Conservation (phyloP, 202 grass and related monocot genomes). For the Bolboschoenoplectus hybrid region DNA sequence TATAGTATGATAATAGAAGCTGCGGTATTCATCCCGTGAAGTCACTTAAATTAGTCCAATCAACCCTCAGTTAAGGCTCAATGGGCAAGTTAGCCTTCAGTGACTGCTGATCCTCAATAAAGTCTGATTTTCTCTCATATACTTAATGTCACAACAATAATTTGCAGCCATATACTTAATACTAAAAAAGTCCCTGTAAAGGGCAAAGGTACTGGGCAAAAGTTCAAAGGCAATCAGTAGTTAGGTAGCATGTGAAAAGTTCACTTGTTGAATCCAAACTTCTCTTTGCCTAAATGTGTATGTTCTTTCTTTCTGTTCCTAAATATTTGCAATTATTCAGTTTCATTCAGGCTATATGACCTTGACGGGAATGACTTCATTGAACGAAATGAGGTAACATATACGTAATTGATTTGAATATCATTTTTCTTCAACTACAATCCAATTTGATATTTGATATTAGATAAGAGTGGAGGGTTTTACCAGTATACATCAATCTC, state of each 20-base stretch:
- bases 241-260: background rate
- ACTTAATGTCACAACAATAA: background rate
- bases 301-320: conserved; percentile 5
- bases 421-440: background rate
- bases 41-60: background rate
- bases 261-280: conserved; percentile 16
- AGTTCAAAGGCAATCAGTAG: background rate
- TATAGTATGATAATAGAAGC: background rate
- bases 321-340: conserved; percentile 40
- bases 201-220: background rate
- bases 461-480: background rate
- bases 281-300: conserved; percentile 1
- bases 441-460: background rate
- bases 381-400: conserved; percentile 60
- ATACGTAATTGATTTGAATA: conserved; percentile 19
- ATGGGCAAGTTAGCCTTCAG: background rate
- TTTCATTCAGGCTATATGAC: conserved; percentile 71
- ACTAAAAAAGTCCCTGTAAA: background rate
- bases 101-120: background rate
- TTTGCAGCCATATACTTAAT: background rate
- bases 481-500: background rate
- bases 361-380: conserved; percentile 59
- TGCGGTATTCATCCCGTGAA: background rate
- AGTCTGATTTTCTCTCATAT: background rate
- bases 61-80: background rate